phyloP scores from a whole-genome alignment of 208 protist species.

The Phytomonas francai region DNA sequence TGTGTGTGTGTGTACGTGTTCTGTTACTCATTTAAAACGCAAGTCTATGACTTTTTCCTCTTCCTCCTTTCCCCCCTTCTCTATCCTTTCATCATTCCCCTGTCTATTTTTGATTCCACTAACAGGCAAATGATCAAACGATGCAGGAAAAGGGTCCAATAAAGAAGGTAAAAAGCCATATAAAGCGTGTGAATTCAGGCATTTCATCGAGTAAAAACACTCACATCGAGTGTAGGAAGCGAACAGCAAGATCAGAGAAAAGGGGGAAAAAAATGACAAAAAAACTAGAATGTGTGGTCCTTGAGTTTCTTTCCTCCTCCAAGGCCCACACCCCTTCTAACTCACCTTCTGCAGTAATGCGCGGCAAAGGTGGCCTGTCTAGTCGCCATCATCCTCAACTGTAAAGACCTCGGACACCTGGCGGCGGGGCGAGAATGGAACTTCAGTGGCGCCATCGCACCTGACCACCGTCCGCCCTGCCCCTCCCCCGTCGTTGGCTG shows the following conservation, averaged over 20 bases:
- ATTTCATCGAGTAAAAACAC: neutral
- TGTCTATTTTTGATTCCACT: neutral
- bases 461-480: neutral
- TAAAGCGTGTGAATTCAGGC: neutral
- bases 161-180: neutral
- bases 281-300: neutral
- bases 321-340: neutral
- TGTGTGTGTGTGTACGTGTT: neutral
- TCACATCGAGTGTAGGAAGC: neutral
- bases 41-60: neutral
- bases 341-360: neutral
- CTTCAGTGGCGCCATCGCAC: neutral
- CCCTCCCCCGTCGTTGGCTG: neutral
- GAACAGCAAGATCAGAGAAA: neutral
- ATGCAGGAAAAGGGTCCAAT: neutral
- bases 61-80: neutral
- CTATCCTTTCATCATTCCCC: neutral
- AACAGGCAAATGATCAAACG: neutral
- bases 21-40: neutral
- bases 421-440: neutral
- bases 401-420: slow-evolving; percentile 19
- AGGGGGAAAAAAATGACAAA: slow-evolving; percentile 7
- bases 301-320: neutral
- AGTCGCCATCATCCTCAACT: slow-evolving; percentile 21
- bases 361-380: neutral